These are phyloP conservation scores for Coemansia sp. DNA, from an alignment of 192 early-diverging fungal genomes.

Conservation along the genomic window DNA sequence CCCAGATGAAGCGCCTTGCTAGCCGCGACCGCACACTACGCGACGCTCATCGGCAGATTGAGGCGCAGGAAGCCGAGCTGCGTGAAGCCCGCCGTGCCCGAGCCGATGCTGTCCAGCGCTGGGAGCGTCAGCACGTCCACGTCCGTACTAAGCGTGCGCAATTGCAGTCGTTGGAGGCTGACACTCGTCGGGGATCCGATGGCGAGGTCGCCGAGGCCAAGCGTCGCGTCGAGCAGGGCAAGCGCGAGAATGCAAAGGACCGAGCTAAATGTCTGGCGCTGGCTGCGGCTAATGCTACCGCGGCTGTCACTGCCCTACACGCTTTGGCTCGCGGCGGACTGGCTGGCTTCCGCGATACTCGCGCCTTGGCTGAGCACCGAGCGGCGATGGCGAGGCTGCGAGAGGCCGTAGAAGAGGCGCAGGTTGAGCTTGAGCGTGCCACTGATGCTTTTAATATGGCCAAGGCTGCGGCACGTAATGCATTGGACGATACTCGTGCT, in stretches of 20 bases:
- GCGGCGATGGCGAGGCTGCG: slow-evolving; percentile 35
- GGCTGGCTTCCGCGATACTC: slow-evolving; percentile 14
- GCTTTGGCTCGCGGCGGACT: slow-evolving; percentile 14
- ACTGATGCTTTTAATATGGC: slow-evolving; percentile 48
- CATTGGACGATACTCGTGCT: slow-evolving; percentile 58
- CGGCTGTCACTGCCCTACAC: slow-evolving; percentile 15
- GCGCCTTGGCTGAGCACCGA: slow-evolving; percentile 10
- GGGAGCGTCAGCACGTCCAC: slow-evolving; percentile 30
- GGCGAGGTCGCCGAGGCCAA: background rate
- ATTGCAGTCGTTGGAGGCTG: slow-evolving; percentile 22
- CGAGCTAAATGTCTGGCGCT: slow-evolving; percentile 23
- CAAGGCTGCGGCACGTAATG: slow-evolving; percentile 47
- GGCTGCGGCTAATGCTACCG: background rate
- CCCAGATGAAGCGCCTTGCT: slow-evolving; percentile 28
- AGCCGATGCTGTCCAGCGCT: slow-evolving; percentile 11
- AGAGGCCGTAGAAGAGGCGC: slow-evolving; percentile 39
- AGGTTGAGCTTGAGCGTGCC: slow-evolving; percentile 47
- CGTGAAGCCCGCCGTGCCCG: slow-evolving; percentile 15
- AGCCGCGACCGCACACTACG: slow-evolving; percentile 30
- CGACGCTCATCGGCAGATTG: slow-evolving; percentile 26
- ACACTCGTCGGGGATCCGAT: slow-evolving; percentile 20
- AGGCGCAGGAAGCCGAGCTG: slow-evolving; percentile 37
- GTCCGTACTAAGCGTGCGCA: slow-evolving; percentile 33
- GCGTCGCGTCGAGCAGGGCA: slow-evolving; percentile 17
- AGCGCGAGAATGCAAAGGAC: slow-evolving; percentile 19